Base-by-base conservation (phyloP, 2,329 filamentous ascomycete species). In the Aspergillus sp. region DNA sequence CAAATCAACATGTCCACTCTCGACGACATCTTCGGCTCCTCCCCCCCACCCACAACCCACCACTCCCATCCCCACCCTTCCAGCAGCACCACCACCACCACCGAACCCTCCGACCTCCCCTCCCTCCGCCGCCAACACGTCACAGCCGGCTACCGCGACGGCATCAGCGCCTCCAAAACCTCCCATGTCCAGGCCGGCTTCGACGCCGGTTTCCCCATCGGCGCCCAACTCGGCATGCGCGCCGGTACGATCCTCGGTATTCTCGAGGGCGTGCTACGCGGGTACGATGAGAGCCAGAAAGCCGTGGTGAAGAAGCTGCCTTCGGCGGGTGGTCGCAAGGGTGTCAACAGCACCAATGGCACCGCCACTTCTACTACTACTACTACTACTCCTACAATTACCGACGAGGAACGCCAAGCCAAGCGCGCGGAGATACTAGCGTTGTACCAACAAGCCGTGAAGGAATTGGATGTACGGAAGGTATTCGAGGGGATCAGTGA, bases 121-220 rank as follows among this genome's bases (percentile, higher is more conserved):
- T 87, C 90, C 23, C 84, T 97, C 15, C 87, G 90, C 69, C 84
- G 86, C 45, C 88, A 90, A 58, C 92, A 97, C 74, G 85, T 87
- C 55, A 97, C 91, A 7, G 88, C 91, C 41, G 95, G 95, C 19
- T 98, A 98, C 78, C 89, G 94, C 61, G 93, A 97, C 70, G 95
- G 94, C 48, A 85, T 98, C 56, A 84, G 89, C 0, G 81, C 80
- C 3, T 90, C 90, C 32, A 98, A 98, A 74, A 85, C 85, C 25
- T 79, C 83, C 51, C 89, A 87, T 69, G 86, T 97, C 25, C 95
- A 99, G 77, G 82, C 83, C 13, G 94, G 94, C 0, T 98, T 99
- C 72, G 95, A 99, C 73, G 91, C 94, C 65, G 94, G 94, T 0
- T 98, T 92, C 74, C 83, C 87, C 13, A 82, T 98, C 0, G 95